Base-by-base conservation (phyloP, 768 basidiomycete species). In the Lentinula sp. region DNA sequence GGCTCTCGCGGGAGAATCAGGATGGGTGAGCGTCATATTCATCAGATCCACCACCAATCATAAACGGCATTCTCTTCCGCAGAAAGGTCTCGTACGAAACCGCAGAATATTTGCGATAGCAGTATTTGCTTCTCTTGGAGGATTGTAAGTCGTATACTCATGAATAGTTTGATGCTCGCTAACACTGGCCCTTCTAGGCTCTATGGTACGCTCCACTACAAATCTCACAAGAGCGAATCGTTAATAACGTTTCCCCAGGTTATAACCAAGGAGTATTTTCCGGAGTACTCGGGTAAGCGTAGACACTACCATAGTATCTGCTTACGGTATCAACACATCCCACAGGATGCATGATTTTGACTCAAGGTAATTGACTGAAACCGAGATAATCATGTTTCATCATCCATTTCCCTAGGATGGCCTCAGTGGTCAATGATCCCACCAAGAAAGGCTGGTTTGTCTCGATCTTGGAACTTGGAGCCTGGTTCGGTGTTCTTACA, bases 211-310 rank as follows among this genome's bases (percentile, higher is more conserved):
- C 71, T 37, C 20, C 41, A 20, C 59, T 61, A 64, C 61, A 42
- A 49, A 61, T 36, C 54, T 57, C 12, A 59, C 10, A 48, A n/a
- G 28, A 43, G 39, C 50, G 39, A 28, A 43, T 28, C 45, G 41
- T 8, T 45, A 28, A 18, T 49, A 42, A 20, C 32, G 20, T 35
- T 28, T 61, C 23, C 32, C 43, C 62, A 87, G 85, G 85, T 10
- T 88, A 87, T 72, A 87, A 86, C n/a, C 64, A 88, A 81, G 88
- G 88, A 67, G 89, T 91, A 15, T 90, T 91, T 72, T 90, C 88
- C 36, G 84, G 86, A 62, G 87, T 90, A 33, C 81, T 91, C 50
- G 77, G 74, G 86, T 88, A 68, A 43, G 77, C 66, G 36, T 33
- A 12, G 7, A 23, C 16, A 54, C 37, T 46, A 18, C 63, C 43